These are phyloP conservation scores for Isoetes engelmannii DNA, from an alignment of 83 land plant species.

Conservation along the genomic window DNA sequence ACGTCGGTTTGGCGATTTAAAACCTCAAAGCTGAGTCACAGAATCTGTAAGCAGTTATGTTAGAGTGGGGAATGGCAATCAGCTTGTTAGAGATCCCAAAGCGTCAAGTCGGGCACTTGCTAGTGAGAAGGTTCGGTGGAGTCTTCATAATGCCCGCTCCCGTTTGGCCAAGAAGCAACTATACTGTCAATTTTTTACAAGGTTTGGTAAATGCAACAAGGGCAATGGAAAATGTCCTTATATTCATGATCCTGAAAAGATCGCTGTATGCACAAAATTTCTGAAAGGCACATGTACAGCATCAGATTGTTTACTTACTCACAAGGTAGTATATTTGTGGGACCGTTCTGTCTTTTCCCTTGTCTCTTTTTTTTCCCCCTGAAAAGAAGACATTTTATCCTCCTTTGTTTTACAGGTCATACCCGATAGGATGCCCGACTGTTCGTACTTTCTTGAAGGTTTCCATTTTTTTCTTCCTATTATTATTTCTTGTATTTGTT, in stretches of 20 bases:
- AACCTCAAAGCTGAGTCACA: neutral
- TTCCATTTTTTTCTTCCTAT: neutral
- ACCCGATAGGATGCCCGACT: constrained; percentile 98
- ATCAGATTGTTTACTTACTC: constrained; percentile 69
- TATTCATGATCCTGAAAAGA: constrained; percentile 86
- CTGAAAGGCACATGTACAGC: constrained; percentile 72
- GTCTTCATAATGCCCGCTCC: constrained; percentile 76
- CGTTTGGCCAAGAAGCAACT: constrained; percentile 62
- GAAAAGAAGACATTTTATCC: neutral
- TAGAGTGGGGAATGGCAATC: constrained; percentile 81
- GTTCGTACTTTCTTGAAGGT: constrained; percentile 94
- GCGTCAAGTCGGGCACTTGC: constrained; percentile 73
- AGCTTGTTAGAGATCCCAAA: constrained; percentile 90
- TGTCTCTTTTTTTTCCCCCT: neutral
- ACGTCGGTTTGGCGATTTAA: neutral
- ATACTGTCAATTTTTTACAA: constrained; percentile 84
- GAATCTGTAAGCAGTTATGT: constrained; percentile 50
- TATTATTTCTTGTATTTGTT: constrained; percentile 6
- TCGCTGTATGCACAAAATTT: constrained; percentile 92
- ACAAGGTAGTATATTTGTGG: constrained; percentile 49
- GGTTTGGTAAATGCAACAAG: constrained; percentile 93
- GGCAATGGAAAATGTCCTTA: constrained; percentile 83
- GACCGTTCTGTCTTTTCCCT: too few species aligned
- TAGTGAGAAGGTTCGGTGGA: constrained; percentile 94
- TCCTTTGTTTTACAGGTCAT: constrained; percentile 56